Percentiles rank a stretch among this genome's conserved stretches.
phyloP scores from a whole-genome alignment of 495 filamentous ascomycete species.

The Sphaerosporella brunnea region DNA sequence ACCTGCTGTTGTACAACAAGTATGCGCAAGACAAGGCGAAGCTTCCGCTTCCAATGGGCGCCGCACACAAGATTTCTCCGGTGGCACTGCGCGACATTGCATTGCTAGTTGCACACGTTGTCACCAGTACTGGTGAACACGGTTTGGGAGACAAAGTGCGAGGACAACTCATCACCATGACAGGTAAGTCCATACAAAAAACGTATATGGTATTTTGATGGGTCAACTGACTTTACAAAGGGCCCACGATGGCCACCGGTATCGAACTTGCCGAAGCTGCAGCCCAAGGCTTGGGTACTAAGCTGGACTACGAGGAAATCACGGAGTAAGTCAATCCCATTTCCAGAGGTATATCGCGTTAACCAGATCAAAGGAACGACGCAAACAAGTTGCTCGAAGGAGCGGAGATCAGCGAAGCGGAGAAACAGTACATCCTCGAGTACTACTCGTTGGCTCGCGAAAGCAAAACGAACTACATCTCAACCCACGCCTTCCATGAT shows the following conservation, averaged over 20 bases:
- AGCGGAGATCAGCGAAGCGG: conserved; percentile 30
- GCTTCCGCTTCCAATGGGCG: conserved; percentile 36
- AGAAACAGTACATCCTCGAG: conserved; percentile 38
- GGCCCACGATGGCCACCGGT: conserved; percentile 36
- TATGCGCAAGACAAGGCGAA: conserved; percentile 32
- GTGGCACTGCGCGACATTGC: conserved; percentile 36
- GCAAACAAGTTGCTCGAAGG: neutral
- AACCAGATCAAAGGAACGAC: neutral
- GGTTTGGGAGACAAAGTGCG: conserved; percentile 39
- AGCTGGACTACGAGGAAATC: conserved; percentile 38
- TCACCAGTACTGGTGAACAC: conserved; percentile 36
- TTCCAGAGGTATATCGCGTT: neutral
- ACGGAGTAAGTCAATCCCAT: conserved; percentile 28
- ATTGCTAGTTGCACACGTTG: conserved; percentile 35
- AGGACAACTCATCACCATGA: conserved; percentile 29
- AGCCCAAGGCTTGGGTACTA: conserved; percentile 32
- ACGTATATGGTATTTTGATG: neutral
- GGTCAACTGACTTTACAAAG: conserved; percentile 12
- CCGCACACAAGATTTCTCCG: conserved; percentile 37
- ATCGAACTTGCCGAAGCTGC: conserved; percentile 37
- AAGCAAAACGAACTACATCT: conserved; percentile 44
- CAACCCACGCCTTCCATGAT: conserved; percentile 38
- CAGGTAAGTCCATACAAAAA: conserved; percentile 25
- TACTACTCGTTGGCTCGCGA: conserved; percentile 42
- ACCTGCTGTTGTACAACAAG: conserved; percentile 34